These are phyloP conservation scores for Plasmodium adleri DNA, from an alignment of 169 alveolate genomes.

Conservation along the genomic window DNA sequence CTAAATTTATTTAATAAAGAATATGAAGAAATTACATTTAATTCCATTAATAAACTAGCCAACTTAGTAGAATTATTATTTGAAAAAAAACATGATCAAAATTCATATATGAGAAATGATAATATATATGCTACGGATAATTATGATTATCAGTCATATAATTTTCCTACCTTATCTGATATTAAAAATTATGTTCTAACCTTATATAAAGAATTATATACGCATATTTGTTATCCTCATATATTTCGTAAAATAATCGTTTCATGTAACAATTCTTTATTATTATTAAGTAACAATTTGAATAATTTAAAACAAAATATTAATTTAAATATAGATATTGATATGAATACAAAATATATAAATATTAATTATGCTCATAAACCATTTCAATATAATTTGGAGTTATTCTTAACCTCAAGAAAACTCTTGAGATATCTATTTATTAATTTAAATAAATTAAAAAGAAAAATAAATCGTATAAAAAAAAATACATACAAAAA, in stretches of 20 bases:
- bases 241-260: constrained; percentile 67
- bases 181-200: constrained; percentile 64
- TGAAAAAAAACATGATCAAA: constrained; percentile 11
- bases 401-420: constrained; percentile 42
- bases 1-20: constrained; percentile 42
- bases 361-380: constrained; percentile 16
- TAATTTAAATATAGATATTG: constrained; percentile 43
- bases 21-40: constrained; percentile 73
- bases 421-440: constrained; percentile 40
- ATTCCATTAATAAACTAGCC: constrained; percentile 53
- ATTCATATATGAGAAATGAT: constrained; percentile 2
- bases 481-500: constrained; percentile 13
- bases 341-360: constrained; percentile 21
- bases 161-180: constrained; percentile 51
- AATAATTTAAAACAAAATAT: constrained; percentile 63
- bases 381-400: constrained; percentile 45
- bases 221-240: constrained; percentile 42
- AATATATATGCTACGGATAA: constrained; percentile 12
- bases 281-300: constrained; percentile 62
- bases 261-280: constrained; percentile 59
- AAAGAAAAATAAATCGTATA: constrained; percentile 21
- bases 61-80: constrained; percentile 45
- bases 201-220: constrained; percentile 51
- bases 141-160: not conserved
- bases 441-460: constrained; percentile 16